Base-by-base conservation (phyloP, 257 asterid genomes). In the Pogostemon cablin region DNA sequence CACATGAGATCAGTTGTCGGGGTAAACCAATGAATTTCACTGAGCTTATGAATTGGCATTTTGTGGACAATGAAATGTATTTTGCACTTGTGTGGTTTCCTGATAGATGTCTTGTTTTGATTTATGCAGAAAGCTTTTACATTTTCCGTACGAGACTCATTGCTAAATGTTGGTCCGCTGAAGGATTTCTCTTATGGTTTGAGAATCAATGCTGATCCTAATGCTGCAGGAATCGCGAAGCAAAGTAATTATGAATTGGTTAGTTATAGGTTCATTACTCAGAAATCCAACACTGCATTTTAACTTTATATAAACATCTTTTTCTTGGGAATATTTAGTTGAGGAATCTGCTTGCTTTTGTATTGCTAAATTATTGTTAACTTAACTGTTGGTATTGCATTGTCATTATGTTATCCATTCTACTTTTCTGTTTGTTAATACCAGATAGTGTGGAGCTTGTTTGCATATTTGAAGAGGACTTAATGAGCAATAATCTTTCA, bases 171-270 rank as follows among this genome's bases (percentile, higher is more conserved):
- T 80, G 99, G 96, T 66, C 98, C 99, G 4, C 77, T 93, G 77
- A 91, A 88, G 81, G 99, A 93, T 81, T 93, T 93, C 75, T 79
- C 95, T 67, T 77, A 87, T 82, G 99, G 99, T 71, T 72, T 93
- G 87, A 87, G 99, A 82, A 78, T 75, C 62, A 93, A 86, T 74
- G 93, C 96, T 40, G 98, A 93, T 67, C 93, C 87, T 65, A 89
- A 86, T 83, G 96, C 93, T 49, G 75, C 88, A 48, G 98, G 98
- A 74, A 66, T 84, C 65, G 85, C 98, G 47, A 93, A 91, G 83
- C 99, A 91, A 81, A 93, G 98, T 81, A 93, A 93, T 75, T 83
- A 87, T 77, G 96, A 91, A 82, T 84, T 93, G 96, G 99, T 93
- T 75, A 81, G 90, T 87, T 72, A 34, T 74, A 49, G 15, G 72